Base-by-base conservation (phyloP, 352 stramenopile species). In the Phytopythium aichiense region DNA sequence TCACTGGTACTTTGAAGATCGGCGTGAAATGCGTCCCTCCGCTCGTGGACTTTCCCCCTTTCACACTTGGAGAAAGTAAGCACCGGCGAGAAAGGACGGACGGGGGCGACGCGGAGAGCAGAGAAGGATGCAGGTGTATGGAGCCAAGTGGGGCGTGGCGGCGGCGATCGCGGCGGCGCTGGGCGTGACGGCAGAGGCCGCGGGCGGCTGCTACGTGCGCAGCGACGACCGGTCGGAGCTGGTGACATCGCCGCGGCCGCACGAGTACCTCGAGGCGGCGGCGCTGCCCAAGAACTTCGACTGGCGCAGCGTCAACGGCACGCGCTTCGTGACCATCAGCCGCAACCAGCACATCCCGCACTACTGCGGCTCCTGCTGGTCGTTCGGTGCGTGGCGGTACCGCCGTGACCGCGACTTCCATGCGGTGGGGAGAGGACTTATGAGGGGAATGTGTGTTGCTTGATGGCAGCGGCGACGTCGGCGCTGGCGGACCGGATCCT, bases 281-380 rank as follows among this genome's bases (percentile, higher is more conserved):
- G 73, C 90, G 42, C 67, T 99, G 35, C 97, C 97, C 45, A 89
- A 92, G 67, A 86, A 79, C 61, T 99, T 98, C 67, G 92, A 96
- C 72, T 99, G 96, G 95, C 84, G 86, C 64, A 88, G 80, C 58
- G 60, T 95, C 25, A 91, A 95, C 64, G 77, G 76, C 69, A 92
- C 81, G 51, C 85, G 82, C 72, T 93, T 87, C 55, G 86, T 92
- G 53, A 95, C 75, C 31, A 81, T 95, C 55, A 88, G 79, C 43
- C 82, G 86, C 61, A 95, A 95, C 69, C 86, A 95, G 79, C 86
- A 95, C 63, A 79, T 93, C 56, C 86, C 86, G 33, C 72, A 91
- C 69, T 97, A 96, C 70, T 97, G 91, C 65, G 89, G 89, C 58
- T 91, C 88, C 15, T 96, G 88, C 74, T 96, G 88, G 85, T 77